phyloP scores from a whole-genome alignment of 495 filamentous ascomycete species.

The Aspergillus sclerotiicarbonarius region DNA sequence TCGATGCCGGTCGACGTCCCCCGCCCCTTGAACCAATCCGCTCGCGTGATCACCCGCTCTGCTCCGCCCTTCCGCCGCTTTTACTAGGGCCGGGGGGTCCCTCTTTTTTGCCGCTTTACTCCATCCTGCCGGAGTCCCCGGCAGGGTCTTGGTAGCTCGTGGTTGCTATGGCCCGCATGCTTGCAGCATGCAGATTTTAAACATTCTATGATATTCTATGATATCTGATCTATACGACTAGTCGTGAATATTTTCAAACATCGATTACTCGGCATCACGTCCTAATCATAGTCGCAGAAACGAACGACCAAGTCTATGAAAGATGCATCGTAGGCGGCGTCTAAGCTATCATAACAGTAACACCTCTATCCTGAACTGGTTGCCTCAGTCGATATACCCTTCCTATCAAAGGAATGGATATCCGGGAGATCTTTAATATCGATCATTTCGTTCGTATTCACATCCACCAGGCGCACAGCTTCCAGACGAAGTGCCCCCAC shows the following conservation, averaged over 20 bases:
- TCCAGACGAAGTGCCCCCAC: slow-evolving; percentile 76
- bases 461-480: slow-evolving; percentile 77
- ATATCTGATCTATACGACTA: too few species aligned
- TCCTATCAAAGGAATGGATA: slow-evolving; percentile 55
- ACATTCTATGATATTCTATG: too few species aligned
- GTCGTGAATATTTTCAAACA: too few species aligned
- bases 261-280: too few species aligned
- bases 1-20: not conserved
- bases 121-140: not conserved
- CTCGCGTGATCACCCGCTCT: slow-evolving; percentile 3
- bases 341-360: not conserved
- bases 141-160: not conserved
- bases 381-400: slow-evolving; percentile 9
- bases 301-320: slow-evolving; percentile 2
- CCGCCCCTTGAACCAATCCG: not conserved
- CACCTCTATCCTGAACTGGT: not conserved
- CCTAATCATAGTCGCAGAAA: not conserved
- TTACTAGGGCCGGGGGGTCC: not conserved
- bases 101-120: slow-evolving; percentile 1
- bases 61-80: slow-evolving; percentile 1
- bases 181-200: not conserved
- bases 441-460: slow-evolving; percentile 74
- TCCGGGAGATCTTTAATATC: slow-evolving; percentile 80
- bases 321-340: slow-evolving; percentile 9
- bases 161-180: not conserved